Conservation (phyloP, 805 yeast genomes). For the Candida ovalis region DNA sequence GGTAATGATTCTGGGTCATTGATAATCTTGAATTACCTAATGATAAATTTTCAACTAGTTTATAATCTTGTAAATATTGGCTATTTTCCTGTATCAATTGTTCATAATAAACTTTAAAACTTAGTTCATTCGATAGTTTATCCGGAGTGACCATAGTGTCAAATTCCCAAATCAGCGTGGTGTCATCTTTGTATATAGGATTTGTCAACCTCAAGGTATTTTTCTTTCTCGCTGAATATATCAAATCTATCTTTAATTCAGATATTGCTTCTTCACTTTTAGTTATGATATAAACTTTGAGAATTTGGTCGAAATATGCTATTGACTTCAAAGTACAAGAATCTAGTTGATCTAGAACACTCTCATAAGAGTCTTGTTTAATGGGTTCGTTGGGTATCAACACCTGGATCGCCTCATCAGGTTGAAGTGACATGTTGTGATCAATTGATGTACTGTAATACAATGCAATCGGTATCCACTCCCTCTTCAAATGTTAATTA, state of each 20-base stretch:
- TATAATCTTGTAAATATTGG: slow-evolving; percentile 10
- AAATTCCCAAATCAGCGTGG: slow-evolving; percentile 15
- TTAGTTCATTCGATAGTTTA: slow-evolving; percentile 13
- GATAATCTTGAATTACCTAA: slow-evolving; percentile 12
- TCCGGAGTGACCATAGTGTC: slow-evolving; percentile 17
- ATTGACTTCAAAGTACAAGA: neutral
- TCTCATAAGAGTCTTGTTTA: neutral
- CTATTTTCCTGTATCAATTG: slow-evolving; percentile 6
- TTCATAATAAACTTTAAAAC: slow-evolving; percentile 16
- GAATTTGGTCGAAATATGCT: slow-evolving; percentile 16
- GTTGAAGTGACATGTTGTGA: neutral
- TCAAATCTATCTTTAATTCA: slow-evolving; percentile 9
- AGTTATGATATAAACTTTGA: slow-evolving; percentile 10
- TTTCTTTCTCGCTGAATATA: slow-evolving; percentile 10
- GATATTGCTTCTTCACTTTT: neutral
- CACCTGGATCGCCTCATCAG: neutral
- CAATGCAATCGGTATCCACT: no score
- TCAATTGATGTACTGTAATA: neutral
- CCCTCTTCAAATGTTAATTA: no score
- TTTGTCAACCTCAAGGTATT: neutral
- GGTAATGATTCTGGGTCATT: slow-evolving; percentile 4
- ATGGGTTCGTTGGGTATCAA: neutral
- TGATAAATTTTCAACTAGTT: slow-evolving; percentile 6
- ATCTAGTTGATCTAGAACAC: neutral
- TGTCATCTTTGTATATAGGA: slow-evolving; percentile 5